Evolutionary conservation across 2,329 filamentous ascomycete genomes (phyloP).

Genomic region (Curvularia lunata): DNA sequence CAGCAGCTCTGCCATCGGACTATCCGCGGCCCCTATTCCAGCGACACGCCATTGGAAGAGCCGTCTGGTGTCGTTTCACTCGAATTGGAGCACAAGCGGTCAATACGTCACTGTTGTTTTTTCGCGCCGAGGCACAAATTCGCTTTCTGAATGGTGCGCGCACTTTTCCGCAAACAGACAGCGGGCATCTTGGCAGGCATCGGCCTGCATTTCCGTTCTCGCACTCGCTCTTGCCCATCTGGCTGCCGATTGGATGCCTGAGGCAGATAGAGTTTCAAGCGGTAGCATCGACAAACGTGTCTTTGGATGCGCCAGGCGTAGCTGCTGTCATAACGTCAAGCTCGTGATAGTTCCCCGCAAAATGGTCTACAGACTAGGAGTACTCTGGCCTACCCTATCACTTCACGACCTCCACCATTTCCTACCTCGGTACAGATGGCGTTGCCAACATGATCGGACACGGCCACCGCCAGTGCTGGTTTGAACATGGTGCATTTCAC

Average conservation of each 20-base stretch:
- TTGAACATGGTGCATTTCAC: not conserved
- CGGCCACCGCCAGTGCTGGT: too few species aligned
- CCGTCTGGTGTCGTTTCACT: not conserved
- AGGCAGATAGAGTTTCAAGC: not conserved
- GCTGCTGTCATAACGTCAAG: not conserved
- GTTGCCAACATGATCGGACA: not conserved
- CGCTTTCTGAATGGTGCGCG: not conserved
- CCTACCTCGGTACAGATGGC: not conserved
- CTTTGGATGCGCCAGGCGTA: not conserved
- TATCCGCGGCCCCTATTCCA: not conserved
- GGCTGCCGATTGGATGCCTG: not conserved
- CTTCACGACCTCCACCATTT: not conserved
- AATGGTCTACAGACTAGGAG: not conserved
- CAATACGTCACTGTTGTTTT: conserved; percentile 11
- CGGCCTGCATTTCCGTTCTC: not conserved
- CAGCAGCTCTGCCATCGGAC: not conserved
- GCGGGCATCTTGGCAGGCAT: not conserved
- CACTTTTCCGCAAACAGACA: conserved; percentile 8
- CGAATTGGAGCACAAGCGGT: not conserved
- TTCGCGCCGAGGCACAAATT: conserved; percentile 5
- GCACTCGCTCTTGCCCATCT: not conserved
- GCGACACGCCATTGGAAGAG: conserved; percentile 3
- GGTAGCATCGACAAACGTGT: not conserved
- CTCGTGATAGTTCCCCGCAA: conserved; percentile 1
- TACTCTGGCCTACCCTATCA: too few species aligned